phyloP scores from a whole-genome alignment of 192 early-diverging fungal genomes.

The Coemansia sp. region DNA sequence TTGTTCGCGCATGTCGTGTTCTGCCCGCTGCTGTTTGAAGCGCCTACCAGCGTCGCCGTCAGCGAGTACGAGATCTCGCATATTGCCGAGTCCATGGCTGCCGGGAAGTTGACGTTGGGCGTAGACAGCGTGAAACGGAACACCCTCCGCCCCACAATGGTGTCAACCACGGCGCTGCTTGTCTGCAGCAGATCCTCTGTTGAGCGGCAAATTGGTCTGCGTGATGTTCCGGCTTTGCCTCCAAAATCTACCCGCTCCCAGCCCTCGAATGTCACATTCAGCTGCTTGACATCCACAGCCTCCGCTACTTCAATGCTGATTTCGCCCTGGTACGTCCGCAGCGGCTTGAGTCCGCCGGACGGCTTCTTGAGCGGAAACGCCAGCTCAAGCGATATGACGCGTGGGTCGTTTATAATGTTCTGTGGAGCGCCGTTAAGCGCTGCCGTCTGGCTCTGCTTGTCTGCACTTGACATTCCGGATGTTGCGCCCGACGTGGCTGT shows the following conservation, averaged over 20 bases:
- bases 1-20: slow-evolving; percentile 21
- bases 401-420: slow-evolving; percentile 19
- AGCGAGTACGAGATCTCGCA: slow-evolving; percentile 47
- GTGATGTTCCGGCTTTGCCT: slow-evolving; percentile 36
- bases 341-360: slow-evolving; percentile 43
- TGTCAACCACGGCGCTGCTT: slow-evolving; percentile 24
- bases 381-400: slow-evolving; percentile 38
- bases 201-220: slow-evolving; percentile 32
- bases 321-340: slow-evolving; percentile 46
- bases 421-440: background rate
- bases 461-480: background rate
- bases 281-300: slow-evolving; percentile 38
- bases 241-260: slow-evolving; percentile 54
- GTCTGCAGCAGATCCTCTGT: slow-evolving; percentile 38
- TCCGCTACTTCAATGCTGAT: slow-evolving; percentile 31
- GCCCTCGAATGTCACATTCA: slow-evolving; percentile 48
- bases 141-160: slow-evolving; percentile 19
- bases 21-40: background rate
- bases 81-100: slow-evolving; percentile 51
- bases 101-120: slow-evolving; percentile 53
- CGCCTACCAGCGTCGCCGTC: slow-evolving; percentile 32
- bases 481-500: background rate
- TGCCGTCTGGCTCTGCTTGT: background rate
- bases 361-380: slow-evolving; percentile 41
- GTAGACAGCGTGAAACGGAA: slow-evolving; percentile 50